Evolutionary conservation across 768 basidiomycete genomes (phyloP).

Genomic region (Dentipellis fragilis): DNA sequence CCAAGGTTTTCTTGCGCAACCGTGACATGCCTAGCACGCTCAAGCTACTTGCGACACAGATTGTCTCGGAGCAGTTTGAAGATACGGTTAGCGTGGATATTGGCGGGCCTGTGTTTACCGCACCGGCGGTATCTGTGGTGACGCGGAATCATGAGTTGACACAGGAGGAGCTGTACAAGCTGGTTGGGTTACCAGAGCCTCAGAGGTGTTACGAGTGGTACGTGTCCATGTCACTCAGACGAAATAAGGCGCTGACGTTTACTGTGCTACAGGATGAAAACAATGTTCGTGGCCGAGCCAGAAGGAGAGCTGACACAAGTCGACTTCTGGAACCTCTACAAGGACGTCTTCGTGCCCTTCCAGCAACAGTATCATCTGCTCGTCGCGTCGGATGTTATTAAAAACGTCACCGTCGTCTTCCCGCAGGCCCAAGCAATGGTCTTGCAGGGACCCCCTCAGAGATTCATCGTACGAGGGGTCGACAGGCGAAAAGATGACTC

Average conservation of each 20-base stretch:
- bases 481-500: constrained; percentile 52
- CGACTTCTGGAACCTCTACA: constrained; percentile 92
- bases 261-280: constrained; percentile 56
- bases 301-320: constrained; percentile 87
- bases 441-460: constrained; percentile 55
- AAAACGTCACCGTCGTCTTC: constrained; percentile 80
- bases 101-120: constrained; percentile 47
- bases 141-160: constrained; percentile 58
- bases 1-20: constrained; percentile 67
- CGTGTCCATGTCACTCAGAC: constrained; percentile 9
- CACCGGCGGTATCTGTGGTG: constrained; percentile 34
- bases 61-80: constrained; percentile 64
- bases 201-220: constrained; percentile 80
- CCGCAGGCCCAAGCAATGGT: constrained; percentile 85
- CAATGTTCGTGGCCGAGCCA: constrained; percentile 70
- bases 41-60: constrained; percentile 53
- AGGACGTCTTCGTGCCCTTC: constrained; percentile 63
- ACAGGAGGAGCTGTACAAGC: constrained; percentile 52
- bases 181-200: constrained; percentile 58
- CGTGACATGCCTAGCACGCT: constrained; percentile 61
- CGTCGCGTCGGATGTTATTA: constrained; percentile 89
- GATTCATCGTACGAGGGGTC: constrained; percentile 86
- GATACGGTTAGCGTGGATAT: constrained; percentile 57
- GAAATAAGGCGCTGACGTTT: not conserved
- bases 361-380: constrained; percentile 51